Evolutionary conservation across 148 eudicot species (phyloP).

Genomic region (Polygonum maritimum): DNA sequence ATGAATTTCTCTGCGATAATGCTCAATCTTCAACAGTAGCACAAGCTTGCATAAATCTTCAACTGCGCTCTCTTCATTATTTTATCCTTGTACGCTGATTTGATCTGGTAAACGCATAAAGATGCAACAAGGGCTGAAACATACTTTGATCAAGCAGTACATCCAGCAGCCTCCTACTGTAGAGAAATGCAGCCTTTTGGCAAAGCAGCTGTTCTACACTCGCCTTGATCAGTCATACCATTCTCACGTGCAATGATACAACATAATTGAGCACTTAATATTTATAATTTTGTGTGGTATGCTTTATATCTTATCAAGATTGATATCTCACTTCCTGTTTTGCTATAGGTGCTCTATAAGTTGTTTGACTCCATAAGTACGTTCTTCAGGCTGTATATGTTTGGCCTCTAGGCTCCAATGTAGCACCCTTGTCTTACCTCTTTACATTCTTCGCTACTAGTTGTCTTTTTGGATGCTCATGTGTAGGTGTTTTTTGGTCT

Average conservation of each 20-base stretch:
- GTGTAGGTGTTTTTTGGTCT: neutral
- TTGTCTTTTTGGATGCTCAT: neutral
- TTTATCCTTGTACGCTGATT: slow-evolving; percentile 45
- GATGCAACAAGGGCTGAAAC: slow-evolving; percentile 27
- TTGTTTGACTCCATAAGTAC: neutral
- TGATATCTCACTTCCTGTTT: neutral
- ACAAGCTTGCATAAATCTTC: too few species aligned
- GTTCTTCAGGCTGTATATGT: neutral
- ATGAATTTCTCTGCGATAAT: too few species aligned
- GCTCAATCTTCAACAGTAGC: too few species aligned
- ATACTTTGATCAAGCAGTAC: slow-evolving; percentile 24
- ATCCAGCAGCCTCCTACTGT: slow-evolving; percentile 14
- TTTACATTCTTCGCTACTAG: neutral
- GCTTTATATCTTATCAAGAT: too few species aligned
- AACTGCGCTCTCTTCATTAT: too few species aligned
- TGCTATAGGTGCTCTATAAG: neutral
- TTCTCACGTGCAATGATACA: neutral
- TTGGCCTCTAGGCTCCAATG: neutral
- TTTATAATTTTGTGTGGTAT: neutral
- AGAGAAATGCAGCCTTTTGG: slow-evolving; percentile 12
- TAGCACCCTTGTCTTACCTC: neutral
- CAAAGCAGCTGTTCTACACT: slow-evolving; percentile 14
- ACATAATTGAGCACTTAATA: neutral
- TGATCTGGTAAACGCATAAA: slow-evolving; percentile 40
- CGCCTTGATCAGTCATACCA: slow-evolving; percentile 11